Evolutionary conservation across 768 basidiomycete species (phyloP), one percentile per base, ranked within the genome.

Genomic region (Glaciozyma antarctica): DNA sequence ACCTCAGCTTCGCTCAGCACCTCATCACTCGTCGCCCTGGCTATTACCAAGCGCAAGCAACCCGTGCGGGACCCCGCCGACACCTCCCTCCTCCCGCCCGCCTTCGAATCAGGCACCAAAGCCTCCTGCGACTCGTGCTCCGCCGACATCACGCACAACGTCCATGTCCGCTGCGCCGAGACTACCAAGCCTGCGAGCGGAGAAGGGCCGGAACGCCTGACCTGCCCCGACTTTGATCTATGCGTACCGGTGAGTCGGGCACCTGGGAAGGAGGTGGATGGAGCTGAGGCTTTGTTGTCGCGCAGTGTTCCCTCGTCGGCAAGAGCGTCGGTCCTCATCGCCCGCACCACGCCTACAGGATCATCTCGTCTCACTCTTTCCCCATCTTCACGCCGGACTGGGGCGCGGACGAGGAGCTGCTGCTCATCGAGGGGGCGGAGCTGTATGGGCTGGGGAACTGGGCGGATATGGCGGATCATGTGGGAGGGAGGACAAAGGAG

Each of bases 371-470:
- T 75, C 90, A 95, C 75, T 91, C 94, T 12, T 90, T 93, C 77
- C 95, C 94, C 4, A 95, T 99, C 73, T 94, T 95, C 73, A 82
- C 86, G 12, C 85, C 87, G 62, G 90, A 94, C 75, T 98, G 94
- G 95, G 94, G 92, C 47, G 94, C 93, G 13, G 94, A 98, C 76
- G 94, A 99, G 90, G 94, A 99, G 75, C 81, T 98, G 3, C 79
- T 94, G 10, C 79, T 99, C 22, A 79, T 97, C 53, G 90, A 93
- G 61, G 95, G 92, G 38, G 85, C 92, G 41, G 82, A 88, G 10
- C 81, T 83, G 30, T 88, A 90, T 73, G 94, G 94, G 1, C 77
- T 98, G 43, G 94, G 94, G 5, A 98, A 97, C 75, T 99, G 94
- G 94, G 86, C 87, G 75, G 92, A 92, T 73, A 89, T 94, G 51